Evolutionary conservation across 2,329 filamentous ascomycete genomes (phyloP), one percentile per base, ranked within the genome.

Genomic region (Drechslera avenae): DNA sequence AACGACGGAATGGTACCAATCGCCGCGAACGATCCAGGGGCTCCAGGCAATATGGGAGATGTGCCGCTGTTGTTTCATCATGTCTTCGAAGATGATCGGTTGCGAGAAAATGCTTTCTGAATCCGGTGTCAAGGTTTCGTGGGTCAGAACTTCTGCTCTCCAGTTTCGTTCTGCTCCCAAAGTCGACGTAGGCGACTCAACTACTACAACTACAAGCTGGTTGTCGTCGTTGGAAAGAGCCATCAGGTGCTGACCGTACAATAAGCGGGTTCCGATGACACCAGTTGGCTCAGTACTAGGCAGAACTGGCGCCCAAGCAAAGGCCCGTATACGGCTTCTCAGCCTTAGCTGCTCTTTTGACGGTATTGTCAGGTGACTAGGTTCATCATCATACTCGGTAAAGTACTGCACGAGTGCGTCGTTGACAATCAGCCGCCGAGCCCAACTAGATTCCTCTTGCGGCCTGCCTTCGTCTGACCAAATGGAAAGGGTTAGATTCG

Each of bases 401-500:
- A 81, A 73, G 59, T 79, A 75, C 0, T 66, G 50, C 13, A 71
- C 66, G 34, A 84, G 60, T 4, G 71, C 65, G 45, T 78, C 64
- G 53, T 86, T 86, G 31, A 85, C 63, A n/a, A 86, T 70, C 5
- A 79, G 59, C 3, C 76, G 76, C 26, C 83, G 76, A 32, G 71
- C 71, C 83, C 84, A 86, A 56, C 75, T 77, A 1, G 71, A 66
- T 34, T 73, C 67, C 8, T 74, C 73, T 12, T 71, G 63, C 1
- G 68, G 69, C 14, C 71, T 71, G 10, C 78, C 78, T 26, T 76
- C 66, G 2, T 78, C 74, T 39, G 81, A 79, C 78, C 83, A 86
- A 7, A 86, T 64, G 1, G 81, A 82, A 4, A 86, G 66, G 1
- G 82, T 62, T 46, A 84, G 68, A 56, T 83, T 85, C 2, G 82